These are phyloP conservation scores for Cladophialophora immunda DNA, from an alignment of 2,329 filamentous ascomycete species.

Conservation along the genomic window DNA sequence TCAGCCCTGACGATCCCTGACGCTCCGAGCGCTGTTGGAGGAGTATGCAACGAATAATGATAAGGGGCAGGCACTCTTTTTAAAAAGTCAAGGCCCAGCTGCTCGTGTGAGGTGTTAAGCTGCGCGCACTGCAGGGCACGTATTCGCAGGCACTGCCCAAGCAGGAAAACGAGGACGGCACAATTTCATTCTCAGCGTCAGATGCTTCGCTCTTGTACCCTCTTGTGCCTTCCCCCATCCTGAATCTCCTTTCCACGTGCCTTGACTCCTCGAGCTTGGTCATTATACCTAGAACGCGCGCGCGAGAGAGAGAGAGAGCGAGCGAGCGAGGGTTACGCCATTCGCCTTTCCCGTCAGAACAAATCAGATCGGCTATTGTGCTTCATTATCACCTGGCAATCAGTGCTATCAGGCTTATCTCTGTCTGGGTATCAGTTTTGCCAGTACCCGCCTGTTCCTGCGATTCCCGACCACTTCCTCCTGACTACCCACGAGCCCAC, in stretches of 20 bases:
- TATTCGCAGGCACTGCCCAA: background rate
- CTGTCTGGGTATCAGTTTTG: slow-evolving; percentile 4
- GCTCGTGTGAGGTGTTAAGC: slow-evolving; percentile 13
- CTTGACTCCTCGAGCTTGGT: background rate
- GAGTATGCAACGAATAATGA: background rate
- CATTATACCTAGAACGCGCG: background rate
- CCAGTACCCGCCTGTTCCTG: slow-evolving; percentile 14
- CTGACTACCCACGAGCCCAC: slow-evolving; percentile 8
- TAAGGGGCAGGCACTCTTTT: slow-evolving; percentile 1
- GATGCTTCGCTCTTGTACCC: background rate
- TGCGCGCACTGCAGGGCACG: background rate
- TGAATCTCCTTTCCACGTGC: background rate
- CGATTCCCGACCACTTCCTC: slow-evolving; percentile 8
- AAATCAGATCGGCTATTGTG: slow-evolving; percentile 1
- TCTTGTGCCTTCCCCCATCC: background rate
- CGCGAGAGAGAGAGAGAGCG: no score
- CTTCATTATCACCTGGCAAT: slow-evolving; percentile 10
- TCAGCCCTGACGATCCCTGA: slow-evolving; percentile 15
- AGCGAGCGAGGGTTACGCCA: no score
- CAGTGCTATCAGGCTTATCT: slow-evolving; percentile 17
- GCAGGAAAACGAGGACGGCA: background rate
- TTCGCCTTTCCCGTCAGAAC: background rate
- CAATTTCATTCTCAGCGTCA: background rate
- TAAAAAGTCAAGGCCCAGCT: slow-evolving; percentile 10
- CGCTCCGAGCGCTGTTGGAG: slow-evolving; percentile 10